Conservation (phyloP, 768 basidiomycete genomes). For the Cyathus striatus region DNA sequence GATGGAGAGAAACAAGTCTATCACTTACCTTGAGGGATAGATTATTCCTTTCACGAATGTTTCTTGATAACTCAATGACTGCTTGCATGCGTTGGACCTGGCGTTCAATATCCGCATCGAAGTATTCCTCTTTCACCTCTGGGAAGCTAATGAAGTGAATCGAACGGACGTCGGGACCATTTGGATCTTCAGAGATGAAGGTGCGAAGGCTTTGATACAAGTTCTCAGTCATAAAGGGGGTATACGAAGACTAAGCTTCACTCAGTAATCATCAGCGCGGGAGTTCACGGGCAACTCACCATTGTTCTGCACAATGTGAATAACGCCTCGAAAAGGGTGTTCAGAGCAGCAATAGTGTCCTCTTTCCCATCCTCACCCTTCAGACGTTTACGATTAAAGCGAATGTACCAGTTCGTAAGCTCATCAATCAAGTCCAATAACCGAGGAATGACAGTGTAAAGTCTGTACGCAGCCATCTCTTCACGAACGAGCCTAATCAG, state of each 20-base stretch:
- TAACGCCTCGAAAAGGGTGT: slow-evolving; percentile 93
- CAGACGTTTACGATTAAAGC: slow-evolving; percentile 92
- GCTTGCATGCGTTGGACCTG: slow-evolving; percentile 93
- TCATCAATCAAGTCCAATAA: slow-evolving; percentile 91
- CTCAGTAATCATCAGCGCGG: neutral
- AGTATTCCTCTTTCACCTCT: slow-evolving; percentile 89
- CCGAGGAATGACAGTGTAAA: slow-evolving; percentile 97
- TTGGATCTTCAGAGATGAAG: slow-evolving; percentile 78
- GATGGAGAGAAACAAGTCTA: neutral
- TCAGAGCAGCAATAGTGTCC: slow-evolving; percentile 83
- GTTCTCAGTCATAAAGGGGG: slow-evolving; percentile 96
- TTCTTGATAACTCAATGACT: slow-evolving; percentile 88
- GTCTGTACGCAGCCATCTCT: slow-evolving; percentile 96
- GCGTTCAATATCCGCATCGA: slow-evolving; percentile 88
- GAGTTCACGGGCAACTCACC: slow-evolving; percentile 38
- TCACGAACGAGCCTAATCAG: slow-evolving; percentile 85
- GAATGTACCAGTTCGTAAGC: slow-evolving; percentile 99
- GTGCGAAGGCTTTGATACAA: slow-evolving; percentile 85
- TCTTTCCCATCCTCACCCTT: slow-evolving; percentile 93
- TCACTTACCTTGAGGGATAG: slow-evolving; percentile 81
- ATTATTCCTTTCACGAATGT: slow-evolving; percentile 81
- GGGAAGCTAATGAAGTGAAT: slow-evolving; percentile 96
- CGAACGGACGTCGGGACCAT: slow-evolving; percentile 77
- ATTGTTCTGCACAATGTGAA: slow-evolving; percentile 94
- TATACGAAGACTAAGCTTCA: slow-evolving; percentile 81